Base-by-base conservation (phyloP, 805 yeast genomes). In the Lipomyces kockii region DNA sequence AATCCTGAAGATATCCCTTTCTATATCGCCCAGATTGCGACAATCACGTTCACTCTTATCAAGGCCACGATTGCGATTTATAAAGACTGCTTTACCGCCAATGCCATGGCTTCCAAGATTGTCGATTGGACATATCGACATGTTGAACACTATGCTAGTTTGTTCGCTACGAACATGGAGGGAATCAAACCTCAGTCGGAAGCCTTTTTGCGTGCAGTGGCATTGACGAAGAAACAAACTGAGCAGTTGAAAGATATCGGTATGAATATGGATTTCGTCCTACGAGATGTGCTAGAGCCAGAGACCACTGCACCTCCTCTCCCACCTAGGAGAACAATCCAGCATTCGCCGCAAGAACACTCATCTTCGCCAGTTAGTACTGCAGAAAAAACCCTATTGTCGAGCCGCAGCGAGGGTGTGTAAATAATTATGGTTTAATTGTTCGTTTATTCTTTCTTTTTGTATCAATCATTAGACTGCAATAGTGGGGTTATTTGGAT, bases 51-150 rank as follows among this genome's bases (percentile, higher is more conserved):
- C 78, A 87, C 87, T 72, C 80, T 83, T 35, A 81, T 91, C 62
- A 84, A 83, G 65, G 81, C 85, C 56, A 86, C 96, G 0, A 85
- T 87, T 14, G 74, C 79, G 20, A 80, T 85, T 43, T 91, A 84
- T 79, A 82, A 82, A 60, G 77, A 80, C 32, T 83, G 89, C 61
- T 89, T 85, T 78, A 82, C 79, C 14, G 74, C 74, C 63, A 17
- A 78, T 54, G 78, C 78, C 51, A 82, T 85, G 61, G 82, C 89
- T 9, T 85, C 89, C 71, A 82, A 82, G 37, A 80, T 92, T 20
- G 88, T 91, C n/a, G 86, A 87, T 69, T 92, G 97, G 97, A 85
- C 89, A 43, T 85, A 85, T 65, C 83, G 83, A 12, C 89, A 88
- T 76, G 84, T 90, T 39, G 84, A 85, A 53, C 80, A 81, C 59